Conservation (phyloP, 768 basidiomycete species). For the Lactarius hengduanensis region DNA sequence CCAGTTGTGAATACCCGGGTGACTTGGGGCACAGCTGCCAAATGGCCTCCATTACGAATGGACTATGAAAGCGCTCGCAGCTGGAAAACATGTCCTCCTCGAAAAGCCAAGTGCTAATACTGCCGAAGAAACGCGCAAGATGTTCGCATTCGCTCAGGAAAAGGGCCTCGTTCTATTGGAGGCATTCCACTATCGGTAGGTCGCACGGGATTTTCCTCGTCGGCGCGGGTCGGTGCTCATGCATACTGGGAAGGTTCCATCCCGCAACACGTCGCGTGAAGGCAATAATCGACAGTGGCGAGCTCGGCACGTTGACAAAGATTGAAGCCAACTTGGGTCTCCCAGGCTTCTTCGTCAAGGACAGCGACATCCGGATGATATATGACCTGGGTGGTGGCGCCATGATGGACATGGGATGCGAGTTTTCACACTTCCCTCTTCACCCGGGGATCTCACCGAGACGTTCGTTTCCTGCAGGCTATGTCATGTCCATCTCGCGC, state of each 20-base stretch:
- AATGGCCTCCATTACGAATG: constrained; percentile 65
- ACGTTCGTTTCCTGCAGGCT: constrained; percentile 33
- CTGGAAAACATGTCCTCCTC: constrained; percentile 63
- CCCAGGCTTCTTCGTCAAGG: constrained; percentile 37
- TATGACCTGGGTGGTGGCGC: constrained; percentile 57
- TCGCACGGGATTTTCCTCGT: not conserved
- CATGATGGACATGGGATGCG: constrained; percentile 61
- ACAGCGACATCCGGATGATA: constrained; percentile 49
- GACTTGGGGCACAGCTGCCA: constrained; percentile 43
- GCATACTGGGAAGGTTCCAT: constrained; percentile 48
- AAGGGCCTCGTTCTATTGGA: constrained; percentile 56
- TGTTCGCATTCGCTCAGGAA: constrained; percentile 49
- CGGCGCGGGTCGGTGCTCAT: constrained; percentile 12
- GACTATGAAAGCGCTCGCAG: constrained; percentile 60
- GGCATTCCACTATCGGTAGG: constrained; percentile 57
- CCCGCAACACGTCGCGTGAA: constrained; percentile 55
- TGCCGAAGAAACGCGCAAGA: constrained; percentile 49
- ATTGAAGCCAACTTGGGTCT: constrained; percentile 42
- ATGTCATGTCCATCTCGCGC: constrained; percentile 33
- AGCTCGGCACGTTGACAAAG: constrained; percentile 51
- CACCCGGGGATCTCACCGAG: not conserved
- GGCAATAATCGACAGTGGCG: constrained; percentile 52
- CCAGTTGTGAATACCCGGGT: not conserved
- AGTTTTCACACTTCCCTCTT: constrained; percentile 25
- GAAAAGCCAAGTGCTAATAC: constrained; percentile 58